Evolutionary conservation across 2,329 filamentous ascomycete species (phyloP).

Genomic region (Penicillium verrucosum): DNA sequence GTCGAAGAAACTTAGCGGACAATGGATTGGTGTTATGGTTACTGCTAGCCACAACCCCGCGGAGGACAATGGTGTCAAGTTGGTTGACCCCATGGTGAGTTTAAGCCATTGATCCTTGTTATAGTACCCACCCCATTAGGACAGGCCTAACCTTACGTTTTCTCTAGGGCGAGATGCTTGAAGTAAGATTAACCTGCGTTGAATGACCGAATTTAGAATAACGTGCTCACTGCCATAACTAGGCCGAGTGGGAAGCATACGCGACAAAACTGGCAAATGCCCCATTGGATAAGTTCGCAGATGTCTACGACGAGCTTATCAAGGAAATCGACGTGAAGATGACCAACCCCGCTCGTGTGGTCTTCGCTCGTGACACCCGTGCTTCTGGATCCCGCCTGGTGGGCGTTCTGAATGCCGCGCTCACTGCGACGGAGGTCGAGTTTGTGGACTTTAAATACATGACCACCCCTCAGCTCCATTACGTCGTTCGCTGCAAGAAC

Average conservation of each 20-base stretch:
- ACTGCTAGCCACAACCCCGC: constrained; percentile 91
- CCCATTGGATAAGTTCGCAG: constrained; percentile 68
- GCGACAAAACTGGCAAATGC: constrained; percentile 89
- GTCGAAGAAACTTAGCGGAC: constrained; percentile 82
- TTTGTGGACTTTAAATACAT: constrained; percentile 84
- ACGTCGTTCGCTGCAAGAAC: constrained; percentile 90
- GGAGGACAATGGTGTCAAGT: constrained; percentile 87
- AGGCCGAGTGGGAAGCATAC: constrained; percentile 82
- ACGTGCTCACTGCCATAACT: constrained; percentile 22
- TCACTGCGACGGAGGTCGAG: constrained; percentile 71
- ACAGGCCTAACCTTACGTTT: constrained; percentile 12
- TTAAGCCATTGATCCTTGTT: constrained; percentile 7
- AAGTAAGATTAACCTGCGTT: constrained; percentile 52
- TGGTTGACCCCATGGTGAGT: constrained; percentile 83
- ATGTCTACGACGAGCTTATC: constrained; percentile 73
- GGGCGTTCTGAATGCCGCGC: constrained; percentile 71
- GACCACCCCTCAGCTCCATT: constrained; percentile 97
- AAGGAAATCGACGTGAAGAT: constrained; percentile 73
- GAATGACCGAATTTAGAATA: background rate
- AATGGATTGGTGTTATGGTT: constrained; percentile 95
- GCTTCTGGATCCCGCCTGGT: constrained; percentile 85
- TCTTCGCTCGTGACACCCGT: constrained; percentile 89
- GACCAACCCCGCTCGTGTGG: constrained; percentile 68
- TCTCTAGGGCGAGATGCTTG: constrained; percentile 81
- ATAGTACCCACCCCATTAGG: background rate